phyloP scores from a whole-genome alignment of 345 rosid genomes.

The Rhizophora apiculata region DNA sequence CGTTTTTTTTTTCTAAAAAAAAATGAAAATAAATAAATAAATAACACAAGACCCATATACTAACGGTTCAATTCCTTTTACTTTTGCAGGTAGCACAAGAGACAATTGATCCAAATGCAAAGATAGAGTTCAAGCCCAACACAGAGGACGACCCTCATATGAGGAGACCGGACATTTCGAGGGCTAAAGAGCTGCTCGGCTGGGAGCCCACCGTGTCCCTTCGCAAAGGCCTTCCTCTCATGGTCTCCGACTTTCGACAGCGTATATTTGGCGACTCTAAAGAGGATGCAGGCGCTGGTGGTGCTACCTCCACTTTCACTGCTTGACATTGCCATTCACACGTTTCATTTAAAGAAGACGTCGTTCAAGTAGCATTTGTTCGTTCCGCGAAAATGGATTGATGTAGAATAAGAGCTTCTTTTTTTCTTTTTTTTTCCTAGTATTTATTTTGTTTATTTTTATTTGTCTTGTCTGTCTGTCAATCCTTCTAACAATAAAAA shows the following conservation, averaged over 20 bases:
- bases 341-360: too few relatives aligned
- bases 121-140: conserved; percentile 81
- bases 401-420: too few relatives aligned
- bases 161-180: conserved; percentile 84
- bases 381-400: too few relatives aligned
- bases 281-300: conserved; percentile 10
- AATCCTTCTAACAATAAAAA: too few relatives aligned
- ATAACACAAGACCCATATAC: too few relatives aligned
- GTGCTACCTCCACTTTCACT: conserved; percentile 4
- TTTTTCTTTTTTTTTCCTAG: too few relatives aligned
- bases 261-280: conserved; percentile 62
- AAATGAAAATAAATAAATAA: too few relatives aligned
- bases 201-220: conserved; percentile 80
- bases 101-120: conserved; percentile 72
- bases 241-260: conserved; percentile 73
- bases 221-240: conserved; percentile 72
- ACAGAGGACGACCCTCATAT: conserved; percentile 85
- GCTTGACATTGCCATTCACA: background rate
- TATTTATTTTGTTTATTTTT: too few relatives aligned
- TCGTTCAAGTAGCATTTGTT: too few relatives aligned
- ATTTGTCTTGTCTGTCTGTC: too few relatives aligned
- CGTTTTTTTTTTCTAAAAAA: too few relatives aligned
- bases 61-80: too few relatives aligned
- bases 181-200: conserved; percentile 64
- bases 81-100: conserved; percentile 60